Evolutionary conservation across 257 asterid genomes (phyloP).

Genomic region (Jaltomata sinuosa): DNA sequence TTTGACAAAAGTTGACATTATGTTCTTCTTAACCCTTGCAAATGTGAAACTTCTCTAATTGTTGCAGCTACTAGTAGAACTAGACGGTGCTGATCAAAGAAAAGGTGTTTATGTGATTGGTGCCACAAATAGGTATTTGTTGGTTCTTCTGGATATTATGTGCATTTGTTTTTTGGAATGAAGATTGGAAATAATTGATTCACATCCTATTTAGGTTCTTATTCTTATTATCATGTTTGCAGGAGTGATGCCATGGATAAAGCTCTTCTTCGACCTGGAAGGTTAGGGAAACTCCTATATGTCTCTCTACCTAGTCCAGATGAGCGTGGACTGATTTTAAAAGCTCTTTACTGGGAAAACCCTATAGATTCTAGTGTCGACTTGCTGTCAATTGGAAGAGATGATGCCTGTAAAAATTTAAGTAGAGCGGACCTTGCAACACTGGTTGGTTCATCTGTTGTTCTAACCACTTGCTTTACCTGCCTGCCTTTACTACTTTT

Average conservation of each 20-base stretch:
- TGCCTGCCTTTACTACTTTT: neutral
- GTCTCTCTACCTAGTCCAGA: slow-evolving; percentile 75
- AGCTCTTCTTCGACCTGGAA: slow-evolving; percentile 72
- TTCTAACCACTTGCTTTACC: neutral
- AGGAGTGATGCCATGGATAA: slow-evolving; percentile 78
- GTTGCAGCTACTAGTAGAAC: slow-evolving; percentile 67
- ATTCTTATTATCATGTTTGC: slow-evolving; percentile 4
- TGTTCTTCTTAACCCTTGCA: neutral
- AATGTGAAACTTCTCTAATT: neutral
- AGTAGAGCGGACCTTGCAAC: slow-evolving; percentile 77
- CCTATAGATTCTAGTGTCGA: slow-evolving; percentile 48
- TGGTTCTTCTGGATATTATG: neutral
- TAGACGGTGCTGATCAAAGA: slow-evolving; percentile 69
- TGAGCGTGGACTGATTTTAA: slow-evolving; percentile 70
- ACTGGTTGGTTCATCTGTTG: slow-evolving; percentile 31
- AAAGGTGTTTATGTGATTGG: slow-evolving; percentile 72
- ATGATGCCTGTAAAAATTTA: slow-evolving; percentile 39
- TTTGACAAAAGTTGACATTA: neutral
- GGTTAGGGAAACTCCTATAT: slow-evolving; percentile 60
- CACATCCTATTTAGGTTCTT: neutral
- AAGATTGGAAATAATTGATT: neutral
- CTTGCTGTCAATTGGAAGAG: slow-evolving; percentile 54
- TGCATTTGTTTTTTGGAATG: neutral
- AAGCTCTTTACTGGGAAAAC: slow-evolving; percentile 50
- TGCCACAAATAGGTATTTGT: slow-evolving; percentile 72